Evolutionary conservation across 495 filamentous ascomycete genomes (phyloP).

Genomic region (Penicillium subrubescens): DNA sequence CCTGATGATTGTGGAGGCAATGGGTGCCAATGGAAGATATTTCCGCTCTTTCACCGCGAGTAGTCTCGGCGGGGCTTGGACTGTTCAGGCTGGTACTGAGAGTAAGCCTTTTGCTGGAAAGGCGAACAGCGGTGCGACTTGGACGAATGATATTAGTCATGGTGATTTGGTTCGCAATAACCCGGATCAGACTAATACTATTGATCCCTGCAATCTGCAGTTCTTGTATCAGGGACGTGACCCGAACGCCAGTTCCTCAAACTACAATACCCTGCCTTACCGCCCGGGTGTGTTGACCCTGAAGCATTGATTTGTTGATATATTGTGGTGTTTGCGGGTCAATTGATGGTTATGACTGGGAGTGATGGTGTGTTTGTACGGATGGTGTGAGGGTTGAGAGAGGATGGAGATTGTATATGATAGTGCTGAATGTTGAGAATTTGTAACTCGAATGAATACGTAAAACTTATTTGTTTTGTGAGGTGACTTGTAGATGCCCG

Average conservation of each 20-base stretch:
- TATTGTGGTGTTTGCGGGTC: neutral
- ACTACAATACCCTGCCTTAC: slow-evolving; percentile 40
- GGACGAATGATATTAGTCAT: slow-evolving; percentile 67
- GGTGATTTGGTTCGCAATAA: slow-evolving; percentile 58
- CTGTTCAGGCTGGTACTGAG: slow-evolving; percentile 52
- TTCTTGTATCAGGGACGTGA: slow-evolving; percentile 59
- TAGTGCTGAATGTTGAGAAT: neutral
- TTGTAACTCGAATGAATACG: neutral
- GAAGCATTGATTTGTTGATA: slow-evolving; percentile 10
- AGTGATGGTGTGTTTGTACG: neutral
- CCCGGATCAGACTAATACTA: slow-evolving; percentile 57
- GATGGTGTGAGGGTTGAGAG: neutral
- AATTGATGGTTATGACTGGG: neutral
- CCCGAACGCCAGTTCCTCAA: slow-evolving; percentile 24
- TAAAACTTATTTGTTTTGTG: no score
- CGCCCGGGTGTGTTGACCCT: slow-evolving; percentile 56
- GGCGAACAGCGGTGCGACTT: slow-evolving; percentile 61
- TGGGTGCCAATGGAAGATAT: slow-evolving; percentile 58
- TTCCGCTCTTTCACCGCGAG: slow-evolving; percentile 65
- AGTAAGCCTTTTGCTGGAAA: slow-evolving; percentile 60
- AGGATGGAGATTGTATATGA: neutral
- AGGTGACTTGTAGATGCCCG: no score
- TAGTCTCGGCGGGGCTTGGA: slow-evolving; percentile 57
- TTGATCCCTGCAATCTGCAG: slow-evolving; percentile 61
- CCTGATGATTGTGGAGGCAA: slow-evolving; percentile 66